Conservation (phyloP, 2,329 filamentous ascomycete genomes). For the Stachybotrys chartarum region DNA sequence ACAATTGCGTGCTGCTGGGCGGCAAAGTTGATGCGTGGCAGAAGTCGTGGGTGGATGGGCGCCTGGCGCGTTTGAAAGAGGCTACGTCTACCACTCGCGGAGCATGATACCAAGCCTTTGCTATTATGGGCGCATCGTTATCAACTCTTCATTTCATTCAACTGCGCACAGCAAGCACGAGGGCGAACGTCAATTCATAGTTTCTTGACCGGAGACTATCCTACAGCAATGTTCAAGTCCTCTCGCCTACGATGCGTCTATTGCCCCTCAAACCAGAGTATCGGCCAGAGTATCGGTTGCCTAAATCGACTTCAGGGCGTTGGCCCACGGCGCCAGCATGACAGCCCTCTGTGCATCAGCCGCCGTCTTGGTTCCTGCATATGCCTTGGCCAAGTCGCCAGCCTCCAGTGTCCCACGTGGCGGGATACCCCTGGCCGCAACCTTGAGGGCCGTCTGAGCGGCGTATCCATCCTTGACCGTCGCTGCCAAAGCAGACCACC, state of each 20-base stretch:
- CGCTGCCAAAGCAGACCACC: slow-evolving; percentile 71
- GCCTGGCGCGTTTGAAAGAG: slow-evolving; percentile 62
- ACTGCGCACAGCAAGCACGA: neutral
- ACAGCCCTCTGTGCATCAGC: slow-evolving; percentile 72
- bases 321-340: slow-evolving; percentile 74
- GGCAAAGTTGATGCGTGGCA: slow-evolving; percentile 82
- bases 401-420: slow-evolving; percentile 63
- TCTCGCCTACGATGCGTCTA: neutral
- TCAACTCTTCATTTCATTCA: no score
- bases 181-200: neutral
- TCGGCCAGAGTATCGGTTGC: neutral
- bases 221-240: neutral
- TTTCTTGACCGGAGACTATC: neutral
- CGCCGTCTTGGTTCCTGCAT: slow-evolving; percentile 63
- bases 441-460: slow-evolving; percentile 73
- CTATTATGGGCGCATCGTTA: no score
- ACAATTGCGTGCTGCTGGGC: slow-evolving; percentile 64
- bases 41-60: slow-evolving; percentile 64
- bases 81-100: slow-evolving; percentile 28
- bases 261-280: neutral
- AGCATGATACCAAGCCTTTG: neutral
- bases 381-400: slow-evolving; percentile 63
- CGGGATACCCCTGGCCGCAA: slow-evolving; percentile 68
- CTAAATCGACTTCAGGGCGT: neutral
- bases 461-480: slow-evolving; percentile 44